Conservation (phyloP, 352 stramenopile genomes). For the Globisporangium perplexum region DNA sequence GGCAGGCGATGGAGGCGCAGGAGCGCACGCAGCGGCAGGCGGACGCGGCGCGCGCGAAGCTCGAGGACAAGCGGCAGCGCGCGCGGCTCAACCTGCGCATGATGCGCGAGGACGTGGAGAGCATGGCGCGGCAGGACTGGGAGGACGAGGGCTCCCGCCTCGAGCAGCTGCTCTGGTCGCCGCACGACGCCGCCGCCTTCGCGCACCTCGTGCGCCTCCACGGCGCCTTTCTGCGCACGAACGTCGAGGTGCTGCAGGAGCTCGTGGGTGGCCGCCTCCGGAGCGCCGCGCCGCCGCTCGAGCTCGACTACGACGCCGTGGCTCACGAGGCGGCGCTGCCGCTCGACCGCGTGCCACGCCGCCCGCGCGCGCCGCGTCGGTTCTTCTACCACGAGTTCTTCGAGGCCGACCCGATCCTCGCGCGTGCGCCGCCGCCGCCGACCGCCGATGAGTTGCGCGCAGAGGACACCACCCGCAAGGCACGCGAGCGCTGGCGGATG, state of each 20-base stretch:
- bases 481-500: slow-evolving; percentile 37
- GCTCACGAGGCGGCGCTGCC: slow-evolving; percentile 22
- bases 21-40: slow-evolving; percentile 19
- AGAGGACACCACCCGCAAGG: slow-evolving; percentile 12
- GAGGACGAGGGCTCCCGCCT: slow-evolving; percentile 40
- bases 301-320: slow-evolving; percentile 54
- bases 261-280: slow-evolving; percentile 15
- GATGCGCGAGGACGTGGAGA: slow-evolving; percentile 56
- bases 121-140: slow-evolving; percentile 40
- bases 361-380: slow-evolving; percentile 35
- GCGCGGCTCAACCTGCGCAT: slow-evolving; percentile 34
- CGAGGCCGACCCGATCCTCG: slow-evolving; percentile 47
- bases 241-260: slow-evolving; percentile 39
- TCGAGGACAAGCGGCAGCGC: slow-evolving; percentile 26
- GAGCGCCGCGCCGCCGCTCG: slow-evolving; percentile 24
- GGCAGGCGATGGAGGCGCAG: slow-evolving; percentile 37
- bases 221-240: slow-evolving; percentile 24
- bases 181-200: slow-evolving; percentile 27
- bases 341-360: slow-evolving; percentile 27
- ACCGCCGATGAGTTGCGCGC: slow-evolving; percentile 11
- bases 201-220: slow-evolving; percentile 23
- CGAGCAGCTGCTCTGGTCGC: slow-evolving; percentile 45
- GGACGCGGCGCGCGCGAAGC: slow-evolving; percentile 9
- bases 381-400: slow-evolving; percentile 80
- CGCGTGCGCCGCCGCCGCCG: background rate